Evolutionary conservation across 2,329 filamentous ascomycete genomes (phyloP).

Genomic region (Penicillium sp.): DNA sequence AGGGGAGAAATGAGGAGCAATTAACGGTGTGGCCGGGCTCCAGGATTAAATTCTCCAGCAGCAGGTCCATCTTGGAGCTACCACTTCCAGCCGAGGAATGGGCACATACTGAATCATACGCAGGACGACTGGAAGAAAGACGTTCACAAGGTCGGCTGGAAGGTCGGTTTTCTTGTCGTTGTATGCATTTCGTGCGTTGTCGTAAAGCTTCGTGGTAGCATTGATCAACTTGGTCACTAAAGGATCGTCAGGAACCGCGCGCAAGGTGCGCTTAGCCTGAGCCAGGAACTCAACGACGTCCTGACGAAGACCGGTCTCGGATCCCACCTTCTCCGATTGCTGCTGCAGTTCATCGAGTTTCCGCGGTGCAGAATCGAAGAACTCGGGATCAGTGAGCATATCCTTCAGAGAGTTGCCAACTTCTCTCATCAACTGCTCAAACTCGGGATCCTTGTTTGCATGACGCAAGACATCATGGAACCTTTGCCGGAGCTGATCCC

Average conservation of each 20-base stretch:
- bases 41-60: slow-evolving; percentile 85
- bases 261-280: slow-evolving; percentile 63
- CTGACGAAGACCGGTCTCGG: slow-evolving; percentile 62
- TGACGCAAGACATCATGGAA: slow-evolving; percentile 69
- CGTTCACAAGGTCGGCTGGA: slow-evolving; percentile 67
- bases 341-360: slow-evolving; percentile 57
- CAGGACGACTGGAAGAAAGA: slow-evolving; percentile 74
- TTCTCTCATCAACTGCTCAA: slow-evolving; percentile 70
- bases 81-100: slow-evolving; percentile 83
- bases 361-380: slow-evolving; percentile 70
- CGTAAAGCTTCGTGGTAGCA: slow-evolving; percentile 62
- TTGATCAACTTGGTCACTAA: slow-evolving; percentile 65
- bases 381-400: slow-evolving; percentile 77
- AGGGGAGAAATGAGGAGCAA: slow-evolving; percentile 81
- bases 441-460: slow-evolving; percentile 70
- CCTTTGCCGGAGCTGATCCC: slow-evolving; percentile 66
- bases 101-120: slow-evolving; percentile 79
- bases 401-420: slow-evolving; percentile 70
- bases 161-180: slow-evolving; percentile 64
- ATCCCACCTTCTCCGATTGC: slow-evolving; percentile 55
- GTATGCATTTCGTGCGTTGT: slow-evolving; percentile 63
- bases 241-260: slow-evolving; percentile 64
- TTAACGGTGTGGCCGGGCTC: slow-evolving; percentile 83
- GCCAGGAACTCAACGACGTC: slow-evolving; percentile 68
- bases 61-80: slow-evolving; percentile 74